Percentiles rank a stretch among this genome's conserved stretches.
Evolutionary conservation across 495 filamentous ascomycete genomes (phyloP).

Genomic region (Saxispiralis lemnorum): DNA sequence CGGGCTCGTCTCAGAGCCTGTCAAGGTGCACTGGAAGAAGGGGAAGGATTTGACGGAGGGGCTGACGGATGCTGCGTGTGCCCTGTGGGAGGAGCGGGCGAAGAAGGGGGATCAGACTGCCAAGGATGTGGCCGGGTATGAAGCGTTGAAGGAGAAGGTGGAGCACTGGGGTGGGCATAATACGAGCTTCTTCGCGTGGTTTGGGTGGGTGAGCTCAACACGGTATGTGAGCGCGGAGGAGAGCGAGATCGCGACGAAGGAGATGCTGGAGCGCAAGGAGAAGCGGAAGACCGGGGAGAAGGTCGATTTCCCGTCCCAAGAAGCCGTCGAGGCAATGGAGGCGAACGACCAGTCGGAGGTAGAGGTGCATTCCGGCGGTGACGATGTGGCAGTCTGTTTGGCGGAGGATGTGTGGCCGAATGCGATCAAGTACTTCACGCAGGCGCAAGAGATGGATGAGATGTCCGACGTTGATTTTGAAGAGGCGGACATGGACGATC

Average conservation of each 20-base stretch:
- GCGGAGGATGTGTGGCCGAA: conserved; percentile 75
- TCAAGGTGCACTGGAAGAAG: conserved; percentile 74
- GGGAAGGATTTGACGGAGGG: conserved; percentile 69
- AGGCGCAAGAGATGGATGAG: conserved; percentile 45
- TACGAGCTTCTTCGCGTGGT: conserved; percentile 72
- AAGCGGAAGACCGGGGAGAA: conserved; percentile 38
- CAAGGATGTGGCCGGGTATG: conserved; percentile 32
- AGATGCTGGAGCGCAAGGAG: conserved; percentile 40
- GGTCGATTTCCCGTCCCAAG: conserved; percentile 16
- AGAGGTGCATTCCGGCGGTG: conserved; percentile 68
- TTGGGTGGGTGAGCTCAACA: conserved; percentile 48
- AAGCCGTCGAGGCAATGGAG: conserved; percentile 36
- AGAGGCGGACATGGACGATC: conserved; percentile 29
- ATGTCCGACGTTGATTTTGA: conserved; percentile 41
- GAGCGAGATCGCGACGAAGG: conserved; percentile 37
- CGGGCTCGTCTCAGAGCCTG: conserved; percentile 68
- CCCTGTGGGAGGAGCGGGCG: conserved; percentile 49
- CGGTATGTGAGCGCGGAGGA: conserved; percentile 50
- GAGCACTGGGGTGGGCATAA: conserved; percentile 38
- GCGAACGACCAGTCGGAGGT: conserved; percentile 35
- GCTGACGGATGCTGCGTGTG: conserved; percentile 49
- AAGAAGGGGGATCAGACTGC: conserved; percentile 34
- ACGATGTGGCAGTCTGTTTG: conserved; percentile 59
- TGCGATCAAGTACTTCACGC: conserved; percentile 71
- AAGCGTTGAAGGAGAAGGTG: conserved; percentile 36